Conservation (phyloP, 2,329 filamentous ascomycete genomes). For the Mariannaea sp. region DNA sequence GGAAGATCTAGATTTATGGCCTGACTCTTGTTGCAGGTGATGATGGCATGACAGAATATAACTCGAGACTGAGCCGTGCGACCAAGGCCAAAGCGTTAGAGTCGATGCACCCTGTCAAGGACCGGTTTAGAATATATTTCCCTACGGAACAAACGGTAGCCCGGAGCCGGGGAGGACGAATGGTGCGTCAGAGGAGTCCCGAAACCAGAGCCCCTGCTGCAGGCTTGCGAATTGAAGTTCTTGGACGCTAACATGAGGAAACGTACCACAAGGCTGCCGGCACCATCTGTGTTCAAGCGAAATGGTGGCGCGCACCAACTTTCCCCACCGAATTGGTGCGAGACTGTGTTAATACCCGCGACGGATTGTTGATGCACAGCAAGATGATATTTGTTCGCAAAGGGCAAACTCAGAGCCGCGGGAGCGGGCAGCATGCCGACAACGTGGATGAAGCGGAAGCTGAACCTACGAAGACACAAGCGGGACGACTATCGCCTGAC, state of each 20-base stretch:
- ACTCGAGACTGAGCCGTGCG: constrained; percentile 42
- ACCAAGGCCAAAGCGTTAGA: constrained; percentile 31
- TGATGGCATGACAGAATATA: constrained; percentile 52
- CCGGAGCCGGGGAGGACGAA: constrained; percentile 65
- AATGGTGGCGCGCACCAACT: constrained; percentile 69
- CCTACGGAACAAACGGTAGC: constrained; percentile 73
- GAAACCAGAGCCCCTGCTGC: constrained; percentile 39
- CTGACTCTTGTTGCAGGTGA: constrained; percentile 34
- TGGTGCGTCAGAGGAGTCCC: constrained; percentile 47
- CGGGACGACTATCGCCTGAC: constrained; percentile 43
- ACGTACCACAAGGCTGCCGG: constrained; percentile 67
- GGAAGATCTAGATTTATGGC: constrained; percentile 23
- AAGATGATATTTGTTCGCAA: constrained; percentile 68
- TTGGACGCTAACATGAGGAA: constrained; percentile 31
- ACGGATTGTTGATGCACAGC: constrained; percentile 82
- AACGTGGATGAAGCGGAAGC: constrained; percentile 13
- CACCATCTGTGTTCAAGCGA: constrained; percentile 78
- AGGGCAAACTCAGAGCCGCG: constrained; percentile 17
- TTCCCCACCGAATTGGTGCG: constrained; percentile 77
- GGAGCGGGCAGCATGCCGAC: constrained; percentile 14
- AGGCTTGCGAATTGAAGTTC: constrained; percentile 16
- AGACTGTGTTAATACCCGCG: constrained; percentile 74
- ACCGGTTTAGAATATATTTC: constrained; percentile 77
- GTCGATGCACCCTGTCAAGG: constrained; percentile 39
- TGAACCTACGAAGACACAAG: constrained; percentile 30